Evolutionary conservation across 1,284 basidiomycete genomes (phyloP), one percentile per base, ranked within the genome.

Genomic region (Cryptococcus sp.): DNA sequence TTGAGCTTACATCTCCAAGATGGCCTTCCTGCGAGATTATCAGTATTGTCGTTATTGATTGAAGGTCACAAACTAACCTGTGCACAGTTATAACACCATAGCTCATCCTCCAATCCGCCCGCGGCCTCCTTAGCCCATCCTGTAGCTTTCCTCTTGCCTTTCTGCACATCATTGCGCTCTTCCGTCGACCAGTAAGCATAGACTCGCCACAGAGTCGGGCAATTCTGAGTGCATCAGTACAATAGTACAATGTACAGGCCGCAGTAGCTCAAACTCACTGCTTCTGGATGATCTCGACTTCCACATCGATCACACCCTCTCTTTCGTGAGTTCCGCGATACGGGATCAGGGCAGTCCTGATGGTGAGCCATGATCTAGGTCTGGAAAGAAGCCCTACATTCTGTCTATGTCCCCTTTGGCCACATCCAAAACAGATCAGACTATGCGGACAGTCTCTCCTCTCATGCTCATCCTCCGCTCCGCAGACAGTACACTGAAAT

Each of bases 71-170:
- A 46, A 47, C 77, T 75, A 32, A 46, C 44, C 44, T 46, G 11
- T 13, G 88, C 90, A 66, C 92, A 96, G 67, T 91, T 92, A 77
- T 93, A 93, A 74, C 92, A 96, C 53, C 78, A 79, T 7, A 82
- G 84, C 4, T 67, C 66, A 4, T 46, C 43, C 1, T 55, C 47
- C 30, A 55, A 55, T 4, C 67, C 67, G 3, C 72, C 70, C 13
- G 68, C 50, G 2, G 67, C 72, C 54, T 74, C 71, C 48, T 65
- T 65, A n/a, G 58, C 61, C 72, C 72, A 76, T 1, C 67, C 64
- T 10, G 52, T 57, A 2, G 63, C 60, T 0, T 49, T 48, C n/a
- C 56, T 48, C 36, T 64, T 66, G 23, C 60, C 57, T n/a, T 74
- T 70, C 2, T 86, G 69, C n/a, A 80, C 81, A 3, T 70, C 62